These are phyloP conservation scores for Dionaea muscipula DNA, from an alignment of 179 eudicot genomes.

Conservation along the genomic window DNA sequence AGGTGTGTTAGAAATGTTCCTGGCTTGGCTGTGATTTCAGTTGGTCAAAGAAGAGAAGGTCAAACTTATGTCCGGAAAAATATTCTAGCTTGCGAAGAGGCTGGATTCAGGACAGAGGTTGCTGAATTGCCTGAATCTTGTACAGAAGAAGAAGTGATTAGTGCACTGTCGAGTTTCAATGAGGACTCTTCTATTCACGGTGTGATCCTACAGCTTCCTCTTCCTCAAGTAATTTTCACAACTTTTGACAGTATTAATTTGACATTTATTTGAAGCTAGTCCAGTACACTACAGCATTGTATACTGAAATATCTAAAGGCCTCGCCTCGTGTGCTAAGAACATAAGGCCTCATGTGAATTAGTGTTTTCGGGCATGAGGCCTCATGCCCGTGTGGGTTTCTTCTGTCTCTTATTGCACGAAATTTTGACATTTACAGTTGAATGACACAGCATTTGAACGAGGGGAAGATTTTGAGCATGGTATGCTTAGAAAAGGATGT, in stretches of 20 bases:
- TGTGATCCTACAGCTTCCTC: conserved; percentile 82
- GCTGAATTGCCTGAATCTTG: conserved; percentile 42
- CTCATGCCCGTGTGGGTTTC: neutral
- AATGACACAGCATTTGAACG: conserved; percentile 55
- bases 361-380: neutral
- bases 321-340: no score
- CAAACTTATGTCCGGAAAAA: conserved; percentile 69
- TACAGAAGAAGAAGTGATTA: conserved; percentile 44
- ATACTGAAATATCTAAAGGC: no score
- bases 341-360: no score
- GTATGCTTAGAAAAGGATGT: conserved; percentile 67
- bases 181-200: conserved; percentile 65
- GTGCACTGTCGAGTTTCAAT: conserved; percentile 38
- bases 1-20: conserved; percentile 48
- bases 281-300: no score
- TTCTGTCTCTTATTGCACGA: neutral
- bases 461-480: conserved; percentile 47
- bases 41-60: conserved; percentile 62
- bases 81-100: conserved; percentile 57
- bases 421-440: neutral
- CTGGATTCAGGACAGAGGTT: conserved; percentile 48
- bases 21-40: conserved; percentile 74
- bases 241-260: neutral
- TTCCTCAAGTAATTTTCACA: conserved; percentile 47
- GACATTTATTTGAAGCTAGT: neutral